A percentile compares a stretch with the other conserved stretches of the same genome.
phyloP scores from a whole-genome alignment of 2,329 filamentous ascomycete genomes.

The Colletotrichum sp. region DNA sequence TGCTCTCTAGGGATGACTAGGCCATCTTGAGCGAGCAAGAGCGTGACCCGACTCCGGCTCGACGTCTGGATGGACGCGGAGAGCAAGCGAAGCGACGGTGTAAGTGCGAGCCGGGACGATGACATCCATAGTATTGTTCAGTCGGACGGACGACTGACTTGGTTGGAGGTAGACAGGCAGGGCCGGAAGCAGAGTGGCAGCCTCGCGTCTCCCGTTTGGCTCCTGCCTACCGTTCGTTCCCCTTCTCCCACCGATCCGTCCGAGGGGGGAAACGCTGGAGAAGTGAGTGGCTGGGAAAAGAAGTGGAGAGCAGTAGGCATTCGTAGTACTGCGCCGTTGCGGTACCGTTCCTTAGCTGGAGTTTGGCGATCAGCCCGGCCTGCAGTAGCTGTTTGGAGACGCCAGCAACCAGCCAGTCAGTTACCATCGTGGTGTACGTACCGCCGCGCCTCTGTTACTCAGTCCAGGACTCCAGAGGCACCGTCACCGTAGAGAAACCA shows the following conservation, averaged over 20 bases:
- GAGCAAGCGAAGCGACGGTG: conserved; percentile 8
- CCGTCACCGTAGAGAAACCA: background rate
- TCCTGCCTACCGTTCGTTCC: background rate
- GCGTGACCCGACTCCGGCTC: background rate
- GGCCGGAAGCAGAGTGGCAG: background rate
- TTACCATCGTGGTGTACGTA: background rate
- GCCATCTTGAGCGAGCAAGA: background rate
- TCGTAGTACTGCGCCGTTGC: background rate
- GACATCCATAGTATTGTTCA: background rate
- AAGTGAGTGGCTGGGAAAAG: background rate
- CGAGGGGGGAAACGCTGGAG: background rate
- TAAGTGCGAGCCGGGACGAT: background rate
- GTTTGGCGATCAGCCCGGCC: background rate
- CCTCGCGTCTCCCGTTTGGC: background rate
- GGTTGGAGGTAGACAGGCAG: background rate
- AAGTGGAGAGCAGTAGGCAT: background rate
- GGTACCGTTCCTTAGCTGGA: background rate
- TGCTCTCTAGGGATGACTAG: background rate
- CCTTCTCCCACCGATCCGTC: background rate
- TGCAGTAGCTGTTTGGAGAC: background rate
- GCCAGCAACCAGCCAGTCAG: background rate
- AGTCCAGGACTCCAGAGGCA: background rate
- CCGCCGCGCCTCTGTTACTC: background rate
- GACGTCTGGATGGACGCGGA: background rate
- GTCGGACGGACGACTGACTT: background rate